A percentile compares a stretch with the other conserved stretches of the same genome.
phyloP scores from a whole-genome alignment of 108 stramenopile species.

The Discostella stelligeroides region DNA sequence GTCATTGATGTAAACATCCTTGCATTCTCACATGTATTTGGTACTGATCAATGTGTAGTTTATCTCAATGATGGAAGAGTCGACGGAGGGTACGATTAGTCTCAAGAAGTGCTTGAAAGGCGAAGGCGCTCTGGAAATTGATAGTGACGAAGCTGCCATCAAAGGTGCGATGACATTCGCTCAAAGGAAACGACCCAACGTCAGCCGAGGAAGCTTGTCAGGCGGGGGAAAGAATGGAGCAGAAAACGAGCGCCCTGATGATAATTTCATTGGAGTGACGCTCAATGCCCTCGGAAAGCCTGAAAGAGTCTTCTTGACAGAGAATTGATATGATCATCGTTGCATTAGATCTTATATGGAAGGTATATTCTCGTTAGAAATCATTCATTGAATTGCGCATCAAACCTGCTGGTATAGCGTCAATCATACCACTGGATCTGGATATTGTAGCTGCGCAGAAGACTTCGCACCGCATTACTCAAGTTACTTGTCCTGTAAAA shows the following conservation, averaged over 20 bases:
- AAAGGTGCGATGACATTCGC: constrained; percentile 54
- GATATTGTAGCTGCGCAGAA: too few relatives aligned
- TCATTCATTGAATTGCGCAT: too few relatives aligned
- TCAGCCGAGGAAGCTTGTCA: constrained; percentile 16
- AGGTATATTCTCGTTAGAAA: too few relatives aligned
- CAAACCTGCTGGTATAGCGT: too few relatives aligned
- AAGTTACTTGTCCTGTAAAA: too few relatives aligned
- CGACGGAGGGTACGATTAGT: constrained; percentile 61
- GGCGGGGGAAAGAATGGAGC: constrained; percentile 9
- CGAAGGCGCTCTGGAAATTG: constrained; percentile 77
- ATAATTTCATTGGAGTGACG: constrained; percentile 43
- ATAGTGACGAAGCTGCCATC: constrained; percentile 67
- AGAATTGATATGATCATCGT: constrained; percentile 19
- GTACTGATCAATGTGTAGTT: not conserved
- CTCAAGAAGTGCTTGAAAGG: constrained; percentile 70
- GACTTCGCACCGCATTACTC: too few relatives aligned
- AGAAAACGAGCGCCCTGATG: constrained; percentile 11
- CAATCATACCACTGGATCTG: too few relatives aligned
- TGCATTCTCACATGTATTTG: too few relatives aligned
- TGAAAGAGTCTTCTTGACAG: constrained; percentile 38
- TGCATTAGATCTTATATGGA: too few relatives aligned
- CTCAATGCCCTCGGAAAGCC: constrained; percentile 36
- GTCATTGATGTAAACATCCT: too few relatives aligned
- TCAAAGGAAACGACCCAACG: constrained; percentile 30
- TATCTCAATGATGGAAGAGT: constrained; percentile 52